Percentiles rank a stretch among this genome's conserved stretches.
Evolutionary conservation across 2,329 filamentous ascomycete species (phyloP).

Genomic region (Arthrobotrys iridis): DNA sequence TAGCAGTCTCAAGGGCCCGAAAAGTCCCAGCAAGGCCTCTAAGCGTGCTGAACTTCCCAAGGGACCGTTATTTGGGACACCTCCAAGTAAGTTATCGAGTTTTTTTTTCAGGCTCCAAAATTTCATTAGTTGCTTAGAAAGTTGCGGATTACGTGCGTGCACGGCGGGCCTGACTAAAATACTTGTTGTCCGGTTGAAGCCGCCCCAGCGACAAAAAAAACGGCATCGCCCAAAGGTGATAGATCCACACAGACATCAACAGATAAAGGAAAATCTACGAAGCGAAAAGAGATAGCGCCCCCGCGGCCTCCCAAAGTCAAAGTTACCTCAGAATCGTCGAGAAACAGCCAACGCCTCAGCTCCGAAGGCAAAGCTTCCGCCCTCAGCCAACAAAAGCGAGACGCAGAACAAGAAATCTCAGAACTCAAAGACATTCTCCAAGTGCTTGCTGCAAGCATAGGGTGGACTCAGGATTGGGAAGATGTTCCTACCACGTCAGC

Average conservation of each 20-base stretch:
- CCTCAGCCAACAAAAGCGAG: neutral
- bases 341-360: neutral
- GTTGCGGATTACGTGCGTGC: neutral
- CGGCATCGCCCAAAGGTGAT: neutral
- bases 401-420: constrained; percentile 43
- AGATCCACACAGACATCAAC: neutral
- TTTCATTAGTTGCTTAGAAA: too few relatives aligned
- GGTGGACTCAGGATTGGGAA: constrained; percentile 41
- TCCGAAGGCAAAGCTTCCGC: neutral
- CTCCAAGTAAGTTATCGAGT: constrained; percentile 19
- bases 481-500: constrained; percentile 36
- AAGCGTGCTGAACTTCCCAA: constrained; percentile 22
- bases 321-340: neutral
- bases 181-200: neutral
- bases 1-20: neutral
- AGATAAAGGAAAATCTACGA: neutral
- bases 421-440: constrained; percentile 49
- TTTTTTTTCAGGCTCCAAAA: too few relatives aligned
- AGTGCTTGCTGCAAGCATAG: constrained; percentile 26
- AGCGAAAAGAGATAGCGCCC: neutral
- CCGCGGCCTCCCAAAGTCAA: neutral
- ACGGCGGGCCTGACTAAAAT: neutral
- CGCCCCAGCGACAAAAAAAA: neutral
- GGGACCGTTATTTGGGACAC: constrained; percentile 32
- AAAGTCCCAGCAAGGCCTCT: neutral